Evolutionary conservation across 495 filamentous ascomycete genomes (phyloP).

Genomic region (Aspergillus saccharolyticus): DNA sequence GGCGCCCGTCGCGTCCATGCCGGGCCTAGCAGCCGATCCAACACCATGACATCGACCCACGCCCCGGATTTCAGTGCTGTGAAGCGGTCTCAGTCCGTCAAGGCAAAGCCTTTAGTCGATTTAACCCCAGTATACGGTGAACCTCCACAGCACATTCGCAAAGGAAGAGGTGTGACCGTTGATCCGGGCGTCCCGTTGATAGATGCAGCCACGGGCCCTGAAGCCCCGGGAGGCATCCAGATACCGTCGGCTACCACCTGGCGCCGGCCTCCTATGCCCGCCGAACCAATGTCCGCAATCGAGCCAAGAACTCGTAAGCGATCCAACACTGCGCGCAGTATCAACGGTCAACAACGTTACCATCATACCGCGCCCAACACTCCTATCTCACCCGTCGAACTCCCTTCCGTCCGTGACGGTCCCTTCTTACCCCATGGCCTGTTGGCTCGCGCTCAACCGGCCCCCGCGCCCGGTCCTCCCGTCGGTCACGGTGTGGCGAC

Average conservation of each 20-base stretch:
- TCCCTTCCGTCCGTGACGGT: slow-evolving; percentile 20
- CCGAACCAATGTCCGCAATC: slow-evolving; percentile 11
- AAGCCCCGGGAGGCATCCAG: slow-evolving; percentile 38
- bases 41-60: slow-evolving; percentile 33
- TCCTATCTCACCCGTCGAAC: slow-evolving; percentile 15
- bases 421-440: slow-evolving; percentile 39
- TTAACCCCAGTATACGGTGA: slow-evolving; percentile 70
- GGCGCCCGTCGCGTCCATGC: slow-evolving; percentile 8
- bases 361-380: slow-evolving; percentile 10
- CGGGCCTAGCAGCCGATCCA: slow-evolving; percentile 28
- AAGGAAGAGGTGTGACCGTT: slow-evolving; percentile 63
- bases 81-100: slow-evolving; percentile 29
- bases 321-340: slow-evolving; percentile 31
- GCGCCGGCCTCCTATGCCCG: slow-evolving; percentile 32
- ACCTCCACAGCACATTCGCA: slow-evolving; percentile 63
- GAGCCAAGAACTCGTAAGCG: slow-evolving; percentile 24
- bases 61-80: slow-evolving; percentile 21
- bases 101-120: slow-evolving; percentile 64
- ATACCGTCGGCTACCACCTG: slow-evolving; percentile 52
- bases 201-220: slow-evolving; percentile 57
- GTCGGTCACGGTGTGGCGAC: slow-evolving; percentile 50
- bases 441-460: slow-evolving; percentile 26
- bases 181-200: slow-evolving; percentile 58
- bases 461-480: slow-evolving; percentile 19
- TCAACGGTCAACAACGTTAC: slow-evolving; percentile 18